A percentile compares a stretch with the other conserved stretches of the same genome.
phyloP scores from a whole-genome alignment of 257 asterid genomes.

The Apocynum venetum region DNA sequence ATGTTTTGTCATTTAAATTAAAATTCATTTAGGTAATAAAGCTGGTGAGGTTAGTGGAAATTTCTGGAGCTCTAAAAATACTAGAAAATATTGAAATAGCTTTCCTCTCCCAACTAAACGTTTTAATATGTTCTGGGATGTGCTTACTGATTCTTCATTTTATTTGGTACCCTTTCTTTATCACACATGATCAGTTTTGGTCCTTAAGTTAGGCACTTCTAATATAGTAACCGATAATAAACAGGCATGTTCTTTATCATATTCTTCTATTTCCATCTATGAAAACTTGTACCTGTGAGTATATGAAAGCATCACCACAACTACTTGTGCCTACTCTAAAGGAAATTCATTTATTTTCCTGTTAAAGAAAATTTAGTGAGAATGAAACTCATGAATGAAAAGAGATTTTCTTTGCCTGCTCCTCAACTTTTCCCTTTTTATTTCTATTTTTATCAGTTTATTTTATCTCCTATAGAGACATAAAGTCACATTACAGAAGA shows the following conservation, averaged over 20 bases:
- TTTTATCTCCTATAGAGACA: background rate
- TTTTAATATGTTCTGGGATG: background rate
- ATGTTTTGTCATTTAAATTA: background rate
- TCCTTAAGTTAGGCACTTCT: background rate
- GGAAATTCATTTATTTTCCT: background rate
- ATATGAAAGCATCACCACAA: background rate
- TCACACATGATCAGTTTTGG: background rate
- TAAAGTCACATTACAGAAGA: background rate
- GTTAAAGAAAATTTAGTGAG: background rate
- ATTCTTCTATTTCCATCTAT: background rate
- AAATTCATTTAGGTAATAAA: background rate
- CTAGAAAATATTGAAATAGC: too few relatives aligned
- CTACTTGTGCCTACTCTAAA: background rate
- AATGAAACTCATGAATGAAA: background rate
- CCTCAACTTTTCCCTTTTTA: background rate
- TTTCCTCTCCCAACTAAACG: background rate
- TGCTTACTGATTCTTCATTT: background rate
- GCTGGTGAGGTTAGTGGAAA: background rate
- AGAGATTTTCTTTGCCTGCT: background rate
- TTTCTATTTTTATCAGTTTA: background rate
- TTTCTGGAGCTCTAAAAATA: too few relatives aligned
- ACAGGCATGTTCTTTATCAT: background rate
- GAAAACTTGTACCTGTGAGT: background rate
- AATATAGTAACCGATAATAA: background rate
- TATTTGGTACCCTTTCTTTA: background rate